Conservation (phyloP, 2,329 filamentous ascomycete genomes). For the Corinectria fuckeliana region DNA sequence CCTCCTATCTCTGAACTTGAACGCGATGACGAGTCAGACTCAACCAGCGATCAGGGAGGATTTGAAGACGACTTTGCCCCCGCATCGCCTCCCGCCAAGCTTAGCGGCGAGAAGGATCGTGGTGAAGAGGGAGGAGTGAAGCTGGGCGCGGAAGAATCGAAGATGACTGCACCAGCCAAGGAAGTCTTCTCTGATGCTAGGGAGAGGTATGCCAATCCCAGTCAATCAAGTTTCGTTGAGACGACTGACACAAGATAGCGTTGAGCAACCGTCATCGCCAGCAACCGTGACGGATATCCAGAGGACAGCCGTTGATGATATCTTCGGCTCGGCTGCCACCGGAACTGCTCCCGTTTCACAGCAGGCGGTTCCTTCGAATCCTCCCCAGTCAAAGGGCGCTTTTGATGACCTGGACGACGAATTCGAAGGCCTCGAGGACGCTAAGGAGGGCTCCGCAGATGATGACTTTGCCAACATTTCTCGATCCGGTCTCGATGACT, state of each 20-base stretch:
- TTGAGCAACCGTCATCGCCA: conserved; percentile 42
- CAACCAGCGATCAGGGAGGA: conserved; percentile 77
- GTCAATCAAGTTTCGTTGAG: background rate
- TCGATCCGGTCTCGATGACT: conserved; percentile 75
- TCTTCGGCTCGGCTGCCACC: conserved; percentile 48
- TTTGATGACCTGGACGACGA: conserved; percentile 82
- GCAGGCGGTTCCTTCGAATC: conserved; percentile 43
- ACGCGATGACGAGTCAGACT: conserved; percentile 78
- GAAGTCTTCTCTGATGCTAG: conserved; percentile 31
- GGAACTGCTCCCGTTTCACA: conserved; percentile 36
- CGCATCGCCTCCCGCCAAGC: conserved; percentile 55
- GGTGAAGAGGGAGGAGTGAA: conserved; percentile 18
- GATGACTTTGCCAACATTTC: conserved; percentile 81
- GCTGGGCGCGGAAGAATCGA: conserved; percentile 11
- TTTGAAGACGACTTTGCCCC: conserved; percentile 94
- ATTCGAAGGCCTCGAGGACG: conserved; percentile 83
- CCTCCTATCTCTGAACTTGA: conserved; percentile 91
- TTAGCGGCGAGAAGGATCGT: conserved; percentile 25
- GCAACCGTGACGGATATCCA: conserved; percentile 40
- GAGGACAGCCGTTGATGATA: conserved; percentile 49
- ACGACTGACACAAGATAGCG: conserved; percentile 29
- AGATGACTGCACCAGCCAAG: conserved; percentile 32
- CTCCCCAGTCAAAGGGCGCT: conserved; percentile 52
- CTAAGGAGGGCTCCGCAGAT: conserved; percentile 79
- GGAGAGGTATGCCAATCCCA: conserved; percentile 32